Evolutionary conservation across 2,329 filamentous ascomycete species (phyloP).

Genomic region (Bimuria novae-zelandiae): DNA sequence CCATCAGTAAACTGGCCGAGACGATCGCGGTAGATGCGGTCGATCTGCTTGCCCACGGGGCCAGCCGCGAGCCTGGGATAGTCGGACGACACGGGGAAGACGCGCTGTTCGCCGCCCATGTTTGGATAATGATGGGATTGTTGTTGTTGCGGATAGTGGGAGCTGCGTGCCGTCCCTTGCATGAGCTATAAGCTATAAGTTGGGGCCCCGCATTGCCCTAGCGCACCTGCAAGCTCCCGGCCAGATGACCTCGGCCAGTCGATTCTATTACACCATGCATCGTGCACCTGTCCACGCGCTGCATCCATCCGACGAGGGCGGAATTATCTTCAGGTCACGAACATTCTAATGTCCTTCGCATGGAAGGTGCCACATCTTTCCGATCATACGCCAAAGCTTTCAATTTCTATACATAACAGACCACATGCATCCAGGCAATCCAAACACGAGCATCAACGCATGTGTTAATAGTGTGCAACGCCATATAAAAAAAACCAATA

Average conservation of each 20-base stretch:
- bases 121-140: conserved; percentile 6
- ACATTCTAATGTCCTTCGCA: background rate
- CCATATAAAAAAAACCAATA: background rate
- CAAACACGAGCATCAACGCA: background rate
- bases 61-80: conserved; percentile 44
- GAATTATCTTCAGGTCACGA: background rate
- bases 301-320: background rate
- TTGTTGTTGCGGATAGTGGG: conserved; percentile 10
- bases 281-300: conserved; percentile 2
- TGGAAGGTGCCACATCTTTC: background rate
- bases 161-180: conserved; percentile 12
- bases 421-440: conserved; percentile 3
- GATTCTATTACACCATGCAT: background rate
- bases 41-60: conserved; percentile 61
- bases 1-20: conserved; percentile 78
- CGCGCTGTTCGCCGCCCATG: conserved; percentile 45
- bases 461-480: background rate
- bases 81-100: conserved; percentile 29
- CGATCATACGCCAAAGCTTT: background rate
- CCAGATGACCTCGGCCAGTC: background rate
- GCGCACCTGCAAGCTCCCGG: conserved; percentile 2
- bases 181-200: conserved; percentile 5
- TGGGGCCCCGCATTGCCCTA: conserved; percentile 28
- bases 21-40: conserved; percentile 81
- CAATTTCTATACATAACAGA: background rate